Evolutionary conservation across 306 rosid genomes (phyloP).

Genomic region (Sophora flavescens): DNA sequence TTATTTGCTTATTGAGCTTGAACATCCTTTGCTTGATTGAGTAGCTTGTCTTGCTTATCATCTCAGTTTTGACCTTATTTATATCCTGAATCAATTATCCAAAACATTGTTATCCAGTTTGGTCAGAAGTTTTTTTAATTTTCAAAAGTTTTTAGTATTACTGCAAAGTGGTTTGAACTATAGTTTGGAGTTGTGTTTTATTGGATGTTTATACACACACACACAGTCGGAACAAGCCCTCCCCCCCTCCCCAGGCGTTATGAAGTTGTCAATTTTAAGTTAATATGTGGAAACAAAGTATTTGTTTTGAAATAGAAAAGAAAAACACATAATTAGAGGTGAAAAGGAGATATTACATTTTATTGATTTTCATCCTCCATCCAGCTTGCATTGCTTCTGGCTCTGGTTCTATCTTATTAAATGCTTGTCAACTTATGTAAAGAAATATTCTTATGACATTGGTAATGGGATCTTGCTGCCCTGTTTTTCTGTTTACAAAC

Average conservation of each 20-base stretch:
- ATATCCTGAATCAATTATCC: conserved; percentile 15
- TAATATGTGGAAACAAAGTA: not conserved
- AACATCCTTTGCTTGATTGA: conserved; percentile 25
- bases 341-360: conserved; percentile 16
- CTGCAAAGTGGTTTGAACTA: conserved; percentile 30
- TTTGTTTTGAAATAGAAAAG: not conserved
- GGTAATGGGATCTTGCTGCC: not conserved
- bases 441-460: conserved; percentile 25
- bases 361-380: not conserved
- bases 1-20: not conserved
- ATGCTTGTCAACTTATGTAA: not conserved
- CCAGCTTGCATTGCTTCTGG: not conserved
- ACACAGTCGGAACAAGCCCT: not conserved
- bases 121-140: conserved; percentile 3
- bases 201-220: not conserved
- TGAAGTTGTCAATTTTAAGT: conserved; percentile 18
- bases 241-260: not conserved
- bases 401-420: not conserved
- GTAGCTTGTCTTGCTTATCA: conserved; percentile 23
- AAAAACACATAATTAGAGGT: not conserved
- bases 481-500: conserved; percentile 13
- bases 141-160: not conserved
- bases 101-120: conserved; percentile 6
- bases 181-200: conserved; percentile 15
- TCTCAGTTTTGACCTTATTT: conserved; percentile 22